These are phyloP conservation scores for Bacidia gigantensis DNA, from an alignment of 495 filamentous ascomycete genomes.

Conservation along the genomic window DNA sequence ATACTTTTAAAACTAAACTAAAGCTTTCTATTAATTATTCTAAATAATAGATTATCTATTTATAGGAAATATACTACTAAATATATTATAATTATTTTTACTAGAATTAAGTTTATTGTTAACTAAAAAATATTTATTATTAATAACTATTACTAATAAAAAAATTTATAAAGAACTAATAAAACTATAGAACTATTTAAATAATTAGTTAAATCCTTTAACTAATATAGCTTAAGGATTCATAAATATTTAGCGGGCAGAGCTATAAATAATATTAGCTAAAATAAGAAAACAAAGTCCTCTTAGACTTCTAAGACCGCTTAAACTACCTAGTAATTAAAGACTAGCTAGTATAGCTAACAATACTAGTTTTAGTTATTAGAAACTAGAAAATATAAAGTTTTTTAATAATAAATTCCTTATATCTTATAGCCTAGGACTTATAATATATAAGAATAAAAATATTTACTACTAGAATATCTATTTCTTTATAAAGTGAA, in stretches of 20 bases:
- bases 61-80: too few relatives aligned
- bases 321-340: not conserved
- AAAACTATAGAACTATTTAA: not conserved
- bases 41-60: too few relatives aligned
- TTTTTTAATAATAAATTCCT: not conserved
- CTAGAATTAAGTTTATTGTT: not conserved
- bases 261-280: not conserved
- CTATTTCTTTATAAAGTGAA: constrained; percentile 4
- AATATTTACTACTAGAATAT: not conserved
- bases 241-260: not conserved
- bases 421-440: not conserved
- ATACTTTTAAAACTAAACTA: too few relatives aligned
- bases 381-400: not conserved
- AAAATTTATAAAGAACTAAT: not conserved
- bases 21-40: too few relatives aligned
- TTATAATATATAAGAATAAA: not conserved
- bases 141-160: not conserved
- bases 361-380: not conserved
- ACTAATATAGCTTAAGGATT: not conserved
- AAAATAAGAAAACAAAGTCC: not conserved
- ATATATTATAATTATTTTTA: not conserved
- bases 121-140: too few relatives aligned
- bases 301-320: too few relatives aligned
- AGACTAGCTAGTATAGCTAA: not conserved
- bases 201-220: not conserved